Evolutionary conservation across 495 filamentous ascomycete species (phyloP).

Genomic region (Letharia columbiana): DNA sequence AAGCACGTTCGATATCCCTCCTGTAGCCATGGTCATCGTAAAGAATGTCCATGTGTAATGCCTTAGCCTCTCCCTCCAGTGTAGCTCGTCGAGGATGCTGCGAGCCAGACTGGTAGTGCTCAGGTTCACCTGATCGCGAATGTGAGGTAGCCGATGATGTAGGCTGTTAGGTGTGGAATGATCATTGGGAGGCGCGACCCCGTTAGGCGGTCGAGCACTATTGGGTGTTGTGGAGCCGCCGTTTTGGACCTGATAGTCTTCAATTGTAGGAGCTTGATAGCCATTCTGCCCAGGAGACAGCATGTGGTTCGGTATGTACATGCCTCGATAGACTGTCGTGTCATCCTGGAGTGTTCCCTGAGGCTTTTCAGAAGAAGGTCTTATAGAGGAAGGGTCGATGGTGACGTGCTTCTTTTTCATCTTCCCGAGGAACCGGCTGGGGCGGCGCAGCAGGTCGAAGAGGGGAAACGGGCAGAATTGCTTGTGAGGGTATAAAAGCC

Average conservation of each 20-base stretch:
- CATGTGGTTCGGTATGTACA: slow-evolving; percentile 33
- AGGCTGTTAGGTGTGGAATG: not conserved
- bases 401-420: slow-evolving; percentile 19
- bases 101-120: slow-evolving; percentile 16
- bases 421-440: not conserved
- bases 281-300: slow-evolving; percentile 40
- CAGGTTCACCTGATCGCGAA: slow-evolving; percentile 8
- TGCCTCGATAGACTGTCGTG: slow-evolving; percentile 4
- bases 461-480: not conserved
- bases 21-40: slow-evolving; percentile 73
- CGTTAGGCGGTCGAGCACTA: not conserved
- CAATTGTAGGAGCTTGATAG: slow-evolving; percentile 43
- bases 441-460: not conserved
- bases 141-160: slow-evolving; percentile 11
- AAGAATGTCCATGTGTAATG: slow-evolving; percentile 63
- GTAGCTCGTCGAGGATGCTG: slow-evolving; percentile 25
- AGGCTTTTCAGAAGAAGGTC: not conserved
- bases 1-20: slow-evolving; percentile 73
- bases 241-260: slow-evolving; percentile 33
- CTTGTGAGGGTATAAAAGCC: not conserved
- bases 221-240: slow-evolving; percentile 1
- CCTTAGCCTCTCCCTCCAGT: slow-evolving; percentile 43
- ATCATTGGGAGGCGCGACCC: not conserved
- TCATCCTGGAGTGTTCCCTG: slow-evolving; percentile 4
- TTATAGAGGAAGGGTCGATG: slow-evolving; percentile 11